Percentiles rank a stretch among this genome's conserved stretches.
Conservation (phyloP, 1,284 basidiomycete species). For the Sporisorium graminicola region DNA sequence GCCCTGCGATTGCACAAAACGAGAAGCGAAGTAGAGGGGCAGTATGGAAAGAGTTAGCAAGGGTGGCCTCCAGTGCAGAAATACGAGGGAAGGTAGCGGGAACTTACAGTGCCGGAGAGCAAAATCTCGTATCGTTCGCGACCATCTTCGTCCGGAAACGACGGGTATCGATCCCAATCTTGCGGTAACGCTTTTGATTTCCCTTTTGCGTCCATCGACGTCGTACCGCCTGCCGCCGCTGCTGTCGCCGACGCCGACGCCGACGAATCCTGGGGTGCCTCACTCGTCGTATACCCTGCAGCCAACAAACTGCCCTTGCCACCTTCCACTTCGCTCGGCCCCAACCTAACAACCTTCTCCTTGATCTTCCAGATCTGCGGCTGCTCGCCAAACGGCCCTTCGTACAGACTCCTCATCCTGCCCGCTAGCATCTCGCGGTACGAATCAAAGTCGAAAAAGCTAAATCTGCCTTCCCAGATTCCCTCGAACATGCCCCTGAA, state of each 20-base stretch:
- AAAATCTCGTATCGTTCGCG: conserved; percentile 69
- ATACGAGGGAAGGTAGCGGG: not conserved
- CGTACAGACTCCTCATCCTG: conserved; percentile 71
- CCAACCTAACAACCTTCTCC: conserved; percentile 71
- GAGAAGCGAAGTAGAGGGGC: no score
- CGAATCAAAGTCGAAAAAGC: conserved; percentile 74
- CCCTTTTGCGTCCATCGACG: conserved; percentile 31
- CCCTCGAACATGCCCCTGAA: conserved; percentile 72
- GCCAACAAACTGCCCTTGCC: conserved; percentile 40
- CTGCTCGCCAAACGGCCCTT: conserved; percentile 74
- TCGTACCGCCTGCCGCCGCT: no score
- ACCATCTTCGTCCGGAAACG: conserved; percentile 44
- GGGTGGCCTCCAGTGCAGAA: not conserved
- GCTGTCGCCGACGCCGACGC: not conserved
- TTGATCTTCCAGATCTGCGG: conserved; percentile 74
- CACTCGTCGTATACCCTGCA: conserved; percentile 37
- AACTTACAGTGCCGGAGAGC: conserved; percentile 70
- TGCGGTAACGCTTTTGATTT: conserved; percentile 39
- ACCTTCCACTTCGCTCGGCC: conserved; percentile 27
- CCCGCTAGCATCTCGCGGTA: conserved; percentile 73
- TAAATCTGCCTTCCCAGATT: conserved; percentile 74
- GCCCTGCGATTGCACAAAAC: conserved; percentile 52
- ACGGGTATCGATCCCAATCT: conserved; percentile 47
- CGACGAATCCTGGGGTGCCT: conserved; percentile 4
- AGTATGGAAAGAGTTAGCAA: not conserved